Conservation (phyloP, 1,284 basidiomycete genomes). For the Rhodotorula sp. region DNA sequence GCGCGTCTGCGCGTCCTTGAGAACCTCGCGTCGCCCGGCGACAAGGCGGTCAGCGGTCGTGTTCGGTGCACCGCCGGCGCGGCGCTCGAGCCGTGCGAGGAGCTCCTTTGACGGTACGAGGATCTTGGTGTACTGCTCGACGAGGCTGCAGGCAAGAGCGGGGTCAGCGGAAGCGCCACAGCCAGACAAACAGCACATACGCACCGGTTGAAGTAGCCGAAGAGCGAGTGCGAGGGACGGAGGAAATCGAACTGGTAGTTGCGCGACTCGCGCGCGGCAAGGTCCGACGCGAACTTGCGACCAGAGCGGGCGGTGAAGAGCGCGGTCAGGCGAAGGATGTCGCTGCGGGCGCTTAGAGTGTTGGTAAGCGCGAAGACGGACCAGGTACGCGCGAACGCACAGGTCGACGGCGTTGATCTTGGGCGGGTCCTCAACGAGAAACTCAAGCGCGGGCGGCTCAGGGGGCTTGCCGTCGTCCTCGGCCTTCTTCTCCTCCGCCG, state of each 20-base stretch:
- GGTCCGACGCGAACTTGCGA: slow-evolving; percentile 76
- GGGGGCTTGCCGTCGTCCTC: slow-evolving; percentile 54
- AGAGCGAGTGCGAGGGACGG: slow-evolving; percentile 90
- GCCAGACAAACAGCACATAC: accelerated
- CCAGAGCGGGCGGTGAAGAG: slow-evolving; percentile 93
- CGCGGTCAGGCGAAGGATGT: slow-evolving; percentile 70
- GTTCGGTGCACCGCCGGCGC: slow-evolving; percentile 51
- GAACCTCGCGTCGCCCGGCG: slow-evolving; percentile 68
- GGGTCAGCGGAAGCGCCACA: too few relatives aligned
- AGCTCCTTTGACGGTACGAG: slow-evolving; percentile 77
- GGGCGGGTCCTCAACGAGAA: slow-evolving; percentile 78
- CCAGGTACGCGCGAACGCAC: slow-evolving; percentile 57
- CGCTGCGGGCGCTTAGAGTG: slow-evolving; percentile 39
- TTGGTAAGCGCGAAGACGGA: slow-evolving; percentile 36
- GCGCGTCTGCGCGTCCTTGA: slow-evolving; percentile 74
- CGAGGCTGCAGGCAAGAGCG: slow-evolving; percentile 56
- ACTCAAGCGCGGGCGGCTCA: slow-evolving; percentile 73
- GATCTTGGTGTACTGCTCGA: slow-evolving; percentile 93
- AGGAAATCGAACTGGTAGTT: slow-evolving; percentile 99
- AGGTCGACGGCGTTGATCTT: slow-evolving; percentile 87
- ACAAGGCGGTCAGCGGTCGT: slow-evolving; percentile 47
- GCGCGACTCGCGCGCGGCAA: slow-evolving; percentile 84
- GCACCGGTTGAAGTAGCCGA: slow-evolving; percentile 86
- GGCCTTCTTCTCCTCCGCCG: slow-evolving; percentile 32
- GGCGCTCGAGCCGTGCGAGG: slow-evolving; percentile 63